A percentile compares a stretch with the other conserved stretches of the same genome.
Conservation (phyloP, 768 basidiomycete genomes). For the Leccinum rimulosum region DNA sequence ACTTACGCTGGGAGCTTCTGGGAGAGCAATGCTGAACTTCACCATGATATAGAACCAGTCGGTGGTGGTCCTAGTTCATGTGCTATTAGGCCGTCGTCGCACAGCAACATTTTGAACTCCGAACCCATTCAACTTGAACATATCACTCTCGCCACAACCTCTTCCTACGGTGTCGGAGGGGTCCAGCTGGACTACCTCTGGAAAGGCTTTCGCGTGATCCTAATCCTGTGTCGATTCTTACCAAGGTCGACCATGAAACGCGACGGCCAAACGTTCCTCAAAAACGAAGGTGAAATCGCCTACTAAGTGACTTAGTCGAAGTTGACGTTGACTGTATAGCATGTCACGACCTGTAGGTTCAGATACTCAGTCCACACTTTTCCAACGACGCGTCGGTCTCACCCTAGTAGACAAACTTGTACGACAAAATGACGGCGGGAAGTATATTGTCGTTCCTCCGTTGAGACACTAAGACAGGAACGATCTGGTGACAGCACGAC, state of each 20-base stretch:
- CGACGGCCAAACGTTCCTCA: slow-evolving; percentile 12
- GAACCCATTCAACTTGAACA: too few species aligned
- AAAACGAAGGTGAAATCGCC: too few species aligned
- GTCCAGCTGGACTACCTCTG: slow-evolving; percentile 35
- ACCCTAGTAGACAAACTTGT: too few species aligned
- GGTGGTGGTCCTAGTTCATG: slow-evolving; percentile 40
- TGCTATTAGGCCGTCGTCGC: slow-evolving; percentile 40
- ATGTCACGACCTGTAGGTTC: too few species aligned
- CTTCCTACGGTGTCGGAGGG: slow-evolving; percentile 29
- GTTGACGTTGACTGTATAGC: too few species aligned
- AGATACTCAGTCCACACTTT: too few species aligned
- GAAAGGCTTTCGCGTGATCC: slow-evolving; percentile 30
- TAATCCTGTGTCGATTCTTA: slow-evolving; percentile 29
- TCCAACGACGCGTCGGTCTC: too few species aligned
- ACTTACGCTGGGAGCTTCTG: slow-evolving; percentile 34
- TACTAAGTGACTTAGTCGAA: too few species aligned
- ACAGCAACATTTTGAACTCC: not conserved
- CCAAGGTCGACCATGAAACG: slow-evolving; percentile 24
- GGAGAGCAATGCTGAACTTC: slow-evolving; percentile 27
- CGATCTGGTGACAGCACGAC: too few species aligned
- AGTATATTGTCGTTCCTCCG: too few species aligned
- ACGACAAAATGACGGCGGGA: too few species aligned
- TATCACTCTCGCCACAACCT: slow-evolving; percentile 44
- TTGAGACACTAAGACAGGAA: too few species aligned
- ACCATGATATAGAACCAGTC: slow-evolving; percentile 49